phyloP scores from a whole-genome alignment of 2,329 filamentous ascomycete species.

The Sphaerulina vaccinii region DNA sequence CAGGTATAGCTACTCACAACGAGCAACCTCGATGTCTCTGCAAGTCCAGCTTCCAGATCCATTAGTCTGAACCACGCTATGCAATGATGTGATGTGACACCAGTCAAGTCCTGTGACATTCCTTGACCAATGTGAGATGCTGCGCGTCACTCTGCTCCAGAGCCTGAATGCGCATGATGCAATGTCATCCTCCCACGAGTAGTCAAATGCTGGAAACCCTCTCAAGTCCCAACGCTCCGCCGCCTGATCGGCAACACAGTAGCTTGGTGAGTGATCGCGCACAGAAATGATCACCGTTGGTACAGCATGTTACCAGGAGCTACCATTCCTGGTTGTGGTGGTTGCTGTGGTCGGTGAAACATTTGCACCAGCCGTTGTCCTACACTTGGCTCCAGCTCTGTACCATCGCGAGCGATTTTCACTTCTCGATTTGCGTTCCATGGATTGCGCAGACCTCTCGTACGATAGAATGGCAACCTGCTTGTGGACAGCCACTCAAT shows the following conservation, averaged over 20 bases:
- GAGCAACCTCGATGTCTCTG: not conserved
- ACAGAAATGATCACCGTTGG: slow-evolving; percentile 1
- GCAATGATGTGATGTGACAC: too few relatives aligned
- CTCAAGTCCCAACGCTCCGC: too few relatives aligned
- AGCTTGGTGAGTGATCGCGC: too few relatives aligned
- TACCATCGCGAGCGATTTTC: slow-evolving; percentile 93
- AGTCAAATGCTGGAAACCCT: not conserved
- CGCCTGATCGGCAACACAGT: too few relatives aligned
- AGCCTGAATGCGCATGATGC: too few relatives aligned
- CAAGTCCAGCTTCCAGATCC: too few relatives aligned
- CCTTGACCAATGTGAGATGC: too few relatives aligned
- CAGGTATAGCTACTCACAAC: too few relatives aligned
- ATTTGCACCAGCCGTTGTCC: slow-evolving; percentile 74
- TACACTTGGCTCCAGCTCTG: slow-evolving; percentile 81
- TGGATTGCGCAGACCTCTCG: slow-evolving; percentile 80
- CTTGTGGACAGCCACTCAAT: slow-evolving; percentile 86
- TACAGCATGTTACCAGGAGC: slow-evolving; percentile 13
- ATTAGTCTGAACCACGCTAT: slow-evolving; percentile 9
- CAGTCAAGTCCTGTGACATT: too few relatives aligned
- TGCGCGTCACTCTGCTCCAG: too few relatives aligned
- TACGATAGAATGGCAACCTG: slow-evolving; percentile 83
- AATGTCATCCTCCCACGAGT: too few relatives aligned
- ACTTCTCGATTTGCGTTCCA: slow-evolving; percentile 96
- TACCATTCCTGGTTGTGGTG: slow-evolving; percentile 7
- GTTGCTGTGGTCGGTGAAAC: slow-evolving; percentile 50